Base-by-base conservation (phyloP, 495 filamentous ascomycete species). In the Trichoderma erinaceum region DNA sequence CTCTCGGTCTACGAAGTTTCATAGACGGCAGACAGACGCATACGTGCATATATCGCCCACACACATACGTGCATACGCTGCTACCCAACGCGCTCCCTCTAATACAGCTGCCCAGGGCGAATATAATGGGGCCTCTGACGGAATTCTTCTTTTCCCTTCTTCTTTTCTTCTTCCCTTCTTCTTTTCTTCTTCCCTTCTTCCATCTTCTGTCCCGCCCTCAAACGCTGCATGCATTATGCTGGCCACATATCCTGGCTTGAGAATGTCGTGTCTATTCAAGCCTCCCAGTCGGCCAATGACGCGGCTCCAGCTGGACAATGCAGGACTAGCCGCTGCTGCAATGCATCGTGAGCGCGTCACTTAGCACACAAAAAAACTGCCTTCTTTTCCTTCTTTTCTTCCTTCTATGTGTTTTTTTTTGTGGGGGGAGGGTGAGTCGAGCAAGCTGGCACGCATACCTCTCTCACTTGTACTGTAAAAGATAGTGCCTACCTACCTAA, bases 271-370 rank as follows among this genome's bases (percentile, higher is more conserved):
- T 46, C 43, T 15, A 11, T 46, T 8, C 18, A 1, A 29, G 1
- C 29, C n/a, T n/a, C 10, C 48, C 21, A 52, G 4, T 10, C 48
- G 21, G 48, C 48, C 23, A 61, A 61, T 61, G 23, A 21, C 6
- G 56, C 27, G 10, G 56, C 27, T 61, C 56, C 56, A 61, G 10
- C 56, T 11, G 23, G 56, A 61, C 56, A 61, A 32, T 61, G 56
- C 56, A 61, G 56, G 56, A 61, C 56, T 61, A 61, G 56, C 48
- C n/a, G 48, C 48, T n/a, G 48, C 21, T n/a, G 48, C 21, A 21
- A 48, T 23, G 23, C 12, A 48, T 23, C 35, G 41, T 15, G 65
- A 29, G 21, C 44, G 50, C 44, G 44, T 32, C 56, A 25, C 56
- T 29, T 61, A 11, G 5, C 2, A 25, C 56, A 29, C 12, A 25